These are phyloP conservation scores for Microcyclosporella mali DNA, from an alignment of 2,329 filamentous ascomycete genomes.

Conservation along the genomic window DNA sequence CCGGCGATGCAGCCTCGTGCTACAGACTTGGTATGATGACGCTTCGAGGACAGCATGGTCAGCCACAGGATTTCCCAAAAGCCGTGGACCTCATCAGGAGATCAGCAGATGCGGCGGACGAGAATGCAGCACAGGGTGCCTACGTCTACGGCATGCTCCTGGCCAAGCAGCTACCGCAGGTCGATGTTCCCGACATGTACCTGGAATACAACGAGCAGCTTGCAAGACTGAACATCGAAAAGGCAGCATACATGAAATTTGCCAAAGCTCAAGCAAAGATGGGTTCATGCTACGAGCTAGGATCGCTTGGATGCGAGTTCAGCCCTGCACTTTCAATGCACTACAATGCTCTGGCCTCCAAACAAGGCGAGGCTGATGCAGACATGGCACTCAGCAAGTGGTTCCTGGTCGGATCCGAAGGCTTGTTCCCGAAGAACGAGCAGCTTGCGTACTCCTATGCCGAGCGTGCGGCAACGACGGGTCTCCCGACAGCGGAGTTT, in stretches of 20 bases:
- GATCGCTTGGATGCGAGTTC: constrained; percentile 89
- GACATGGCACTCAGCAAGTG: constrained; percentile 96
- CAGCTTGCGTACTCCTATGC: constrained; percentile 88
- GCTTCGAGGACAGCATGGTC: constrained; percentile 85
- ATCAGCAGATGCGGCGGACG: constrained; percentile 81
- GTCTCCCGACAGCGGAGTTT: constrained; percentile 86
- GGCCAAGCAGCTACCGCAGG: constrained; percentile 83
- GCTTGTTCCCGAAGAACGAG: constrained; percentile 91
- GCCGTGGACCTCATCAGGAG: constrained; percentile 77
- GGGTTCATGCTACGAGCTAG: constrained; percentile 91
- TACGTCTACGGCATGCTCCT: constrained; percentile 88
- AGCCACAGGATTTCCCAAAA: constrained; percentile 69
- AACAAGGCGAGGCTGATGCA: constrained; percentile 87
- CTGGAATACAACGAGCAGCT: constrained; percentile 65
- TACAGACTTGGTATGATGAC: constrained; percentile 96
- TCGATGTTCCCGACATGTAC: constrained; percentile 66
- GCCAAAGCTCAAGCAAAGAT: constrained; percentile 96
- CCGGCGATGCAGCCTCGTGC: constrained; percentile 80
- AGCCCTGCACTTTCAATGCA: constrained; percentile 87
- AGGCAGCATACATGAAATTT: constrained; percentile 92
- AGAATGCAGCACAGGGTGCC: constrained; percentile 93
- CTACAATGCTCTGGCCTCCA: constrained; percentile 88
- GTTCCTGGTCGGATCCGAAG: constrained; percentile 94
- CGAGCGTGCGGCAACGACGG: constrained; percentile 72
- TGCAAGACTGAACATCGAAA: constrained; percentile 85